Evolutionary conservation across 2,329 filamentous ascomycete species (phyloP).

Genomic region (Botrytis fragariae): DNA sequence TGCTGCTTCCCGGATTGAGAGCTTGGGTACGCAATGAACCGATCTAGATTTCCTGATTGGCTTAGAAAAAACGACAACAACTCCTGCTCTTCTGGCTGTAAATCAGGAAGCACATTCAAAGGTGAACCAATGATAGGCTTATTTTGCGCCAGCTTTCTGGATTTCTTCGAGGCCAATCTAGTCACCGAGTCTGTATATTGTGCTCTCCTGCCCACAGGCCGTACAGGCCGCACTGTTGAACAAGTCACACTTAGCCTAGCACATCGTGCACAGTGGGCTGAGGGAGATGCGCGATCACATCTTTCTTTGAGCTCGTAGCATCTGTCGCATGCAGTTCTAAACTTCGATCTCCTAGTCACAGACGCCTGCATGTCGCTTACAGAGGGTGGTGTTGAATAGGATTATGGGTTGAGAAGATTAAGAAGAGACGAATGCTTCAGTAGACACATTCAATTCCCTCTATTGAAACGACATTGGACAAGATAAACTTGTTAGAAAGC

Average conservation of each 20-base stretch:
- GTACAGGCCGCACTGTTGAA: not conserved
- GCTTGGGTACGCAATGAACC: conserved; percentile 6
- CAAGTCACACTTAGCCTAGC: not conserved
- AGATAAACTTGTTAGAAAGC: too few relatives aligned
- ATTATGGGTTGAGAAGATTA: too few relatives aligned
- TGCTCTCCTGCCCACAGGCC: not conserved
- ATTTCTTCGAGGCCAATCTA: not conserved
- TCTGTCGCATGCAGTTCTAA: conserved; percentile 3
- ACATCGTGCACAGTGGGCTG: not conserved
- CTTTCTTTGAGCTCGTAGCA: not conserved
- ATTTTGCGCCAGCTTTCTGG: not conserved
- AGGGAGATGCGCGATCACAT: not conserved
- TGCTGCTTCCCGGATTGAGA: not conserved
- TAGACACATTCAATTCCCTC: too few relatives aligned
- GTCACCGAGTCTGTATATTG: not conserved
- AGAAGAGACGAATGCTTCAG: too few relatives aligned
- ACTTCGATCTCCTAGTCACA: too few relatives aligned
- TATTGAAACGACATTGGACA: too few relatives aligned
- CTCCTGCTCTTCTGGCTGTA: not conserved
- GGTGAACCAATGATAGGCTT: too few relatives aligned
- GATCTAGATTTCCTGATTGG: not conserved
- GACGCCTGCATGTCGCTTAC: too few relatives aligned
- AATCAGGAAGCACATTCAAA: not conserved
- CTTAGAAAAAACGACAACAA: not conserved
- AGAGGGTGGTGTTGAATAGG: too few relatives aligned